phyloP scores from a whole-genome alignment of 164 flowering plant species.

The Platanus orientalis region DNA sequence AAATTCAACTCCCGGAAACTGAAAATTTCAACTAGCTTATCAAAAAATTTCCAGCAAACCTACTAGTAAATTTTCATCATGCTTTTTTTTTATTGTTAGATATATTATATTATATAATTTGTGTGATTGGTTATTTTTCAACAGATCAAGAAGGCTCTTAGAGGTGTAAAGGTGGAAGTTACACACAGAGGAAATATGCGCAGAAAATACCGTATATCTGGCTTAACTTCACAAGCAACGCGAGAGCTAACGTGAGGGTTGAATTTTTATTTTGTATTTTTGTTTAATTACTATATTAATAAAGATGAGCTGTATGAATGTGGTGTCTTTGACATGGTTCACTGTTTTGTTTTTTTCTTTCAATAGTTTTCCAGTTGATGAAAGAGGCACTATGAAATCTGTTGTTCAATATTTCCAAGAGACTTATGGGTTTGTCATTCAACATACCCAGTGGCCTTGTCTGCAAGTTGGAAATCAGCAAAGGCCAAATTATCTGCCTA shows the following conservation, averaged over 20 bases:
- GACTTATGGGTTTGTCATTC: conserved; percentile 78
- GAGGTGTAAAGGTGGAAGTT: conserved; percentile 82
- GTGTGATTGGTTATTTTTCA: not conserved
- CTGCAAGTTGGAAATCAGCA: conserved; percentile 94
- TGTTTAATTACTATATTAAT: not conserved
- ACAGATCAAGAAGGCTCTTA: conserved; percentile 77
- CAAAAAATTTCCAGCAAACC: no score
- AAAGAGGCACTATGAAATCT: conserved; percentile 71
- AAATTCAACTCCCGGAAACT: no score
- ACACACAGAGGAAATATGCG: conserved; percentile 80
- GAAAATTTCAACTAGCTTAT: no score
- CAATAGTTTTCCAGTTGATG: conserved; percentile 80
- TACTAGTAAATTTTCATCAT: not conserved
- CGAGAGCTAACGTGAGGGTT: conserved; percentile 69
- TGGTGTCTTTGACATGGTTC: not conserved
- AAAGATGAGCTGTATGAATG: not conserved
- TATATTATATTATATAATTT: no score
- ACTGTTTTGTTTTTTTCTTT: not conserved
- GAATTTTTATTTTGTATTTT: not conserved
- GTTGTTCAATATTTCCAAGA: conserved; percentile 88
- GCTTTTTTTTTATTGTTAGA: not conserved
- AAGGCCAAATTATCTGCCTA: conserved; percentile 89
- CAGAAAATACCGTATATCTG: conserved; percentile 75
- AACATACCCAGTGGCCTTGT: conserved; percentile 87
- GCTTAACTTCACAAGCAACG: conserved; percentile 71